These are phyloP conservation scores for Penicillium macrosclerotiorum DNA, from an alignment of 495 filamentous ascomycete genomes.

Conservation along the genomic window DNA sequence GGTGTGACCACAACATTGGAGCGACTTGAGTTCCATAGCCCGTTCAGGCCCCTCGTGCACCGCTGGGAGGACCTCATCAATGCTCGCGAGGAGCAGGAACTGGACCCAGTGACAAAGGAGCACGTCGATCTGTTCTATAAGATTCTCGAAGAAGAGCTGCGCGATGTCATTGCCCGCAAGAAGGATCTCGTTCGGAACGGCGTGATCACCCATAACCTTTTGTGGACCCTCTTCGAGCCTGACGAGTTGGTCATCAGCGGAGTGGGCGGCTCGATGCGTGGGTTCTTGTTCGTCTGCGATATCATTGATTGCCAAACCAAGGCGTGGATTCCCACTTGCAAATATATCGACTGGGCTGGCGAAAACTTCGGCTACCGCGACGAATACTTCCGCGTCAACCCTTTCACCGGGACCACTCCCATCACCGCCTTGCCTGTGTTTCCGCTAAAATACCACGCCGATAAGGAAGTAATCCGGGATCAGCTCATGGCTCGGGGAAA, in stretches of 20 bases:
- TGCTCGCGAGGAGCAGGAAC: conserved; percentile 46
- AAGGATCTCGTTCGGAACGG: conserved; percentile 56
- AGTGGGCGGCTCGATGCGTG: conserved; percentile 34
- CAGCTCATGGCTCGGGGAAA: conserved; percentile 46
- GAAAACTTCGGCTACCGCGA: conserved; percentile 51
- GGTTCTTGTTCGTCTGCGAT: conserved; percentile 32
- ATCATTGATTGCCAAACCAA: conserved; percentile 9
- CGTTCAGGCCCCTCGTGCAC: conserved; percentile 65
- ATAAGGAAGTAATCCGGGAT: conserved; percentile 22
- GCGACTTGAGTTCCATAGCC: conserved; percentile 56
- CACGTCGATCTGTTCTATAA: conserved; percentile 58
- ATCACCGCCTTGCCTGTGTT: conserved; percentile 56
- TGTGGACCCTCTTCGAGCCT: conserved; percentile 57
- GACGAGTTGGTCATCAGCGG: conserved; percentile 39
- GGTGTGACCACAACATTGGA: conserved; percentile 60
- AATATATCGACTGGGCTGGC: conserved; percentile 61
- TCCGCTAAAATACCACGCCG: conserved; percentile 55
- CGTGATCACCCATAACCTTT: conserved; percentile 58
- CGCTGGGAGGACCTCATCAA: conserved; percentile 57
- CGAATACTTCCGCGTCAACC: conserved; percentile 40
- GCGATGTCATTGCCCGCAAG: conserved; percentile 51
- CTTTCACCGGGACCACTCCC: conserved; percentile 54
- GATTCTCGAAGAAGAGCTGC: conserved; percentile 58
- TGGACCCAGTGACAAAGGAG: conserved; percentile 46
- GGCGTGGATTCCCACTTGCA: conserved; percentile 25